Conservation (phyloP, 2,329 filamentous ascomycete genomes). For the Eutypa lata region DNA sequence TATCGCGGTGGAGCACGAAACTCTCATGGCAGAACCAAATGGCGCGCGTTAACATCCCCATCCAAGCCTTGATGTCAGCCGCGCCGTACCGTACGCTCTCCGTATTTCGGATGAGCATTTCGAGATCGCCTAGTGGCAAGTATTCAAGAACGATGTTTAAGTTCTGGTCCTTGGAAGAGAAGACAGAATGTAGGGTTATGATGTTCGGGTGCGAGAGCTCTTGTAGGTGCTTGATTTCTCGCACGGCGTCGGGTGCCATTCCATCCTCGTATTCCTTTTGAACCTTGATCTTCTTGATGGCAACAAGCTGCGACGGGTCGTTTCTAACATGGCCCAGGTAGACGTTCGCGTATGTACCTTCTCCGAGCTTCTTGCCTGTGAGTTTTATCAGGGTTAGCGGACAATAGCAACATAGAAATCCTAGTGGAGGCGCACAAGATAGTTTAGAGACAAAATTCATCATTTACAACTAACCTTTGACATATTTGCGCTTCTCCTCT, state of each 20-base stretch:
- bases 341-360: conserved; percentile 95
- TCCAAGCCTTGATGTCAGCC: conserved; percentile 96
- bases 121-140: conserved; percentile 87
- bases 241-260: conserved; percentile 89
- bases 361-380: conserved; percentile 82
- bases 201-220: conserved; percentile 95
- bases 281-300: conserved; percentile 91
- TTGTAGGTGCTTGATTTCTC: conserved; percentile 92
- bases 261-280: conserved; percentile 86
- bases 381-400: conserved; percentile 4
- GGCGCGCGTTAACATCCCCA: conserved; percentile 91
- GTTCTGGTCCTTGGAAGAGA: conserved; percentile 94
- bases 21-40: conserved; percentile 98
- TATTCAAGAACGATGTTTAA: conserved; percentile 94
- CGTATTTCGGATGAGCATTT: conserved; percentile 88
- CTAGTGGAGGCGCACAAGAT: not conserved
- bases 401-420: not conserved
- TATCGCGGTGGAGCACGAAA: conserved; percentile 91
- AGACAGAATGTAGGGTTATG: conserved; percentile 87
- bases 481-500: conserved; percentile 81
- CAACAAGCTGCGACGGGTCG: conserved; percentile 73
- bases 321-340: conserved; percentile 78
- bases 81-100: conserved; percentile 75
- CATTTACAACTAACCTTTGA: conserved; percentile 62
- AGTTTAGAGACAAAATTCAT: not conserved